Conservation (phyloP, 2,329 filamentous ascomycete genomes). For the Coniochaeta hoffmannii region DNA sequence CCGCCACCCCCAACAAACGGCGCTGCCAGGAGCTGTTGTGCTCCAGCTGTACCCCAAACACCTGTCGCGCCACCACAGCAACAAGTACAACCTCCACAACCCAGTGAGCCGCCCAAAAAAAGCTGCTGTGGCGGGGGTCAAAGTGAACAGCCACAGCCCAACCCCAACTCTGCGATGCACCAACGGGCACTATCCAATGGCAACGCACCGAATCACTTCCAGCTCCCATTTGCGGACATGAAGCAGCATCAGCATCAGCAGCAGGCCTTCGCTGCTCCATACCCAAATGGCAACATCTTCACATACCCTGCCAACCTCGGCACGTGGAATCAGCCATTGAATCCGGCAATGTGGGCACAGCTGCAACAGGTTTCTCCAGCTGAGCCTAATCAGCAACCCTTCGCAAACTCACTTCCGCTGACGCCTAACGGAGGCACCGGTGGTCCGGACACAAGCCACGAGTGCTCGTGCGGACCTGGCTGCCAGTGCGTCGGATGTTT, state of each 20-base stretch:
- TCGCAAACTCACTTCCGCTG: background rate
- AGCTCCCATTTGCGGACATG: slow-evolving; percentile 24
- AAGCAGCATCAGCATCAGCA: slow-evolving; percentile 28
- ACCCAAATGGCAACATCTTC: slow-evolving; percentile 32
- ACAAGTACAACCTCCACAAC: background rate
- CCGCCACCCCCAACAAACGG: background rate
- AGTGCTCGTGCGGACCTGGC: slow-evolving; percentile 55
- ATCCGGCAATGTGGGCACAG: slow-evolving; percentile 40
- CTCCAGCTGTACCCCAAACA: background rate
- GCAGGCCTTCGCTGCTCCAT: slow-evolving; percentile 23
- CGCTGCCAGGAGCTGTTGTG: background rate
- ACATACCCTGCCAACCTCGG: slow-evolving; percentile 47
- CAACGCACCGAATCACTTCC: slow-evolving; percentile 25
- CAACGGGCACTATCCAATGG: slow-evolving; percentile 9
- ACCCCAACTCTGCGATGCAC: background rate
- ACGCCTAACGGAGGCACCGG: slow-evolving; percentile 4
- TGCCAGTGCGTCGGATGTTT: slow-evolving; percentile 64
- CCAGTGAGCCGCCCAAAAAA: background rate
- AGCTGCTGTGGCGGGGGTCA: background rate
- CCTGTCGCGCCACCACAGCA: background rate
- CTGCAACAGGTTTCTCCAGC: slow-evolving; percentile 22
- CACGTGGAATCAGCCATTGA: slow-evolving; percentile 46
- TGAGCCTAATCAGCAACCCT: background rate
- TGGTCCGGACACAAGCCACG: slow-evolving; percentile 25
- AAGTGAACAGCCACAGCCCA: background rate